Evolutionary conservation across 495 filamentous ascomycete genomes (phyloP), one percentile per base, ranked within the genome.

Genomic region (Hyaloscypha hepaticicola): DNA sequence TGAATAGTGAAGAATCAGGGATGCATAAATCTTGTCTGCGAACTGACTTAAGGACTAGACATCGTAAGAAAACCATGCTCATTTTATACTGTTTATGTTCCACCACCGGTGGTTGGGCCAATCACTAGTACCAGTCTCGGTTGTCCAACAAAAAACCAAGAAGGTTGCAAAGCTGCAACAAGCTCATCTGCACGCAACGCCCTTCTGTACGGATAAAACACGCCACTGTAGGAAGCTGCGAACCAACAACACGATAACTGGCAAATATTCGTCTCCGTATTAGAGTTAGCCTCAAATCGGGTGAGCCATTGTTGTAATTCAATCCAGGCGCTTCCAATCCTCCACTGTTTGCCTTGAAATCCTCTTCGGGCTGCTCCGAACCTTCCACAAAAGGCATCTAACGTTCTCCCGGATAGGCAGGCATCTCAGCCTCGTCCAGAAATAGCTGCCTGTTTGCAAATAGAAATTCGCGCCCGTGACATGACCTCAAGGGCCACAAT

Each of bases 31-130:
- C 48, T 51, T 51, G 48, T n/a, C 48, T 51, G 48, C 48, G 48
- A 51, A 51, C 48, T 51, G 48, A 51, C 22, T 51, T 51, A 24
- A 51, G 48, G 48, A 16, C 48, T 24, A 24, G 48, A 51, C 19
- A 51, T 51, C 22, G 22, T 51, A 51, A 51, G 48, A 51, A 51
- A 51, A 6, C 19, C 22, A 51, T 51, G 48, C 48, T 51, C 19
- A 51, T 24, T 5, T 51, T 51, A 51, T 51, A 16, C 48, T 51
- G 48, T 51, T 51, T 51, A 51, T 51, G 48, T 51, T 51, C 48
- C 48, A 51, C 48, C 48, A 51, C 31, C 31, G 31, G 31, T 34
- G 31, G 31, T 34, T 34, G 31, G 31, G 31, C 31, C 31, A 34
- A 34, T 34, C 12, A 34, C 31, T 34, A 34, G 31, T 34, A 34